Evolutionary conservation across 371 early-diverging fungal genomes (phyloP), one percentile per base, ranked within the genome.

Genomic region (Lichtheimia ornata): DNA sequence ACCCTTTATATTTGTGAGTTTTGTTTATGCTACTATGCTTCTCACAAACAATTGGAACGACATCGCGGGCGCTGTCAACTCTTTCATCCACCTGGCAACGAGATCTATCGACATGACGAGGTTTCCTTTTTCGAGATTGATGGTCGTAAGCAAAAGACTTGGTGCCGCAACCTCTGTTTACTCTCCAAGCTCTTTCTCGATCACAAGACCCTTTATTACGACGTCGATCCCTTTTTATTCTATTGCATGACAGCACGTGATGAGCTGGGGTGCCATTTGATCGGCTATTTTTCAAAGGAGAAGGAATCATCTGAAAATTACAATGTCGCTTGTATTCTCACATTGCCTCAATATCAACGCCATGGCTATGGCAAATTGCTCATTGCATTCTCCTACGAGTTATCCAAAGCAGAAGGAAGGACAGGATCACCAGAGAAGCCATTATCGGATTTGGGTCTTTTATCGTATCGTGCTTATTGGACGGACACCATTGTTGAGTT

Each of bases 221-320:
- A 99, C 66, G 96, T 99, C 35, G 97, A 99, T 64, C 97, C 97
- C 1, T 99, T 99, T 73, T 70, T 99, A 55, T 99, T 99, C 66
- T 99, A 99, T 72, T 82, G 99, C 27, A 86, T 99, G 84, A 90
- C 91, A 5, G 82, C 85, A 60, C 78, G 73, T 12, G 93, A 94
- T 53, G 83, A 85, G 5, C 24, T 78, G n/a, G 96, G 95, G 2
- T 91, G 87, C 59, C 94, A 96, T 64, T 87, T 99, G 65, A 91
- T 98, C 11, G 99, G 99, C 2, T 99, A 99, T 74, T 99, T 99
- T 75, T 95, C 95, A 55, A 99, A 99, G 78, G 99, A 99, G 70
- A 98, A 98, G 76, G 94, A 94, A 66, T 94, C 96, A 6, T 77
- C 92, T 7, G 93, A 95, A 63, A 91, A 95, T 58, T 99, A 98